Evolutionary conservation across 352 stramenopile genomes (phyloP), one percentile per base, ranked within the genome.

Genomic region (Globisporangium cylindrosporum): DNA sequence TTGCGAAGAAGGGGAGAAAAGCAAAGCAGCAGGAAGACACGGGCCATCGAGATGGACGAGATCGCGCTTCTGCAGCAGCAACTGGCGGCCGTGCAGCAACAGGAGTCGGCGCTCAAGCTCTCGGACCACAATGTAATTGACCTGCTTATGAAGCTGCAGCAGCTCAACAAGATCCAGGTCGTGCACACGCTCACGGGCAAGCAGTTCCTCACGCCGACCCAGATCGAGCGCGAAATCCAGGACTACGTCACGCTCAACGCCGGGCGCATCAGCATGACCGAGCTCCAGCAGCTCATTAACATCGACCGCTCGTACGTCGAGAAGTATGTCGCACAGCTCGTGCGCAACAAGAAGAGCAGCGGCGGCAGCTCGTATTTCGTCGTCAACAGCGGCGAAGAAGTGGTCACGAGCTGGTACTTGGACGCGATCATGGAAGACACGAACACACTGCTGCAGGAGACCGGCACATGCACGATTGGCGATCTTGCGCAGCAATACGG

Each of bases 381-480:
- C 20, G 74, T 93, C 43, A 93, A 91, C 73, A 77, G 81, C 38
- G 88, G 85, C 29, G 86, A 92, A 69, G 88, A 94, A 66, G 71
- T 95, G 43, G 65, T 95, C 25, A 93, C 86, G 63, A 90, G 76
- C 67, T 84, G 78, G 79, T 95, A 95, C 64, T 70, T 95, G 56
- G 85, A 95, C 69, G 83, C 75, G 27, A 94, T 95, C 72, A 94
- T 93, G 82, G 79, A 92, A 61, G 83, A 94, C 66, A 90, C 82
- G 24, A 80, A 93, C 63, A 80, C 88, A 58, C 59, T 91, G 36
- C 72, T 95, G n/a, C 82, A 93, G 34, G 84, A 93, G 53, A 82
- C 68, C 29, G 88, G 86, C 2, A 91, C 81, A 1, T 77, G 81
- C 20, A 82, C 80, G 6, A 77, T 95, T 29, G 87, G 87, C 34